Conservation (phyloP, 805 yeast species). For the Starmerella sp. region DNA sequence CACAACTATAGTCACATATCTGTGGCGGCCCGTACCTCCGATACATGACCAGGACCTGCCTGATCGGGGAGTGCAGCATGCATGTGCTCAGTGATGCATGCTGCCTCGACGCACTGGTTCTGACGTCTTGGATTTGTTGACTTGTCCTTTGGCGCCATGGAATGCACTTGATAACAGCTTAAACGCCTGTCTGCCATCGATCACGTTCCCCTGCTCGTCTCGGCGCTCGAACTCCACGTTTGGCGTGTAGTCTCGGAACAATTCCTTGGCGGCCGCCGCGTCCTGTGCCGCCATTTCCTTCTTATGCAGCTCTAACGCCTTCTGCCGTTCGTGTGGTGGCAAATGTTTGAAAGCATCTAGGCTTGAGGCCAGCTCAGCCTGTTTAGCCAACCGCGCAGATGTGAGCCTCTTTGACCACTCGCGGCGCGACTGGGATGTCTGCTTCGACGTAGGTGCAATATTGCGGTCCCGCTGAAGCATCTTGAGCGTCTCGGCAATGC, state of each 20-base stretch:
- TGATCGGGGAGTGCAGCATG: background rate
- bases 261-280: conserved; percentile 25
- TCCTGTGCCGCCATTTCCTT: conserved; percentile 23
- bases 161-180: conserved; percentile 66
- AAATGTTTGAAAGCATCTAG: conserved; percentile 23
- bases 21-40: background rate
- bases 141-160: conserved; percentile 42
- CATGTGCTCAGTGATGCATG: background rate
- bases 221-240: conserved; percentile 41
- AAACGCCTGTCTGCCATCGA: conserved; percentile 61
- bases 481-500: conserved; percentile 32
- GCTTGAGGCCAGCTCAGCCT: conserved; percentile 18
- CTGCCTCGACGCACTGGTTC: background rate
- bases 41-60: background rate
- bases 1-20: background rate
- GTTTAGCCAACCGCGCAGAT: conserved; percentile 17
- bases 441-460: background rate
- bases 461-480: conserved; percentile 20
- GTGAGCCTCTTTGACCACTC: conserved; percentile 14
- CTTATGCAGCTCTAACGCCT: conserved; percentile 24
- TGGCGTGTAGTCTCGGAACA: conserved; percentile 35
- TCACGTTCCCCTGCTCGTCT: conserved; percentile 51
- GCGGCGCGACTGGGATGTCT: background rate
- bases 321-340: conserved; percentile 28
- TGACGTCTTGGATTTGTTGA: background rate